phyloP scores from a whole-genome alignment of 2,329 filamentous ascomycete species.

The Leptographium wingfieldii region DNA sequence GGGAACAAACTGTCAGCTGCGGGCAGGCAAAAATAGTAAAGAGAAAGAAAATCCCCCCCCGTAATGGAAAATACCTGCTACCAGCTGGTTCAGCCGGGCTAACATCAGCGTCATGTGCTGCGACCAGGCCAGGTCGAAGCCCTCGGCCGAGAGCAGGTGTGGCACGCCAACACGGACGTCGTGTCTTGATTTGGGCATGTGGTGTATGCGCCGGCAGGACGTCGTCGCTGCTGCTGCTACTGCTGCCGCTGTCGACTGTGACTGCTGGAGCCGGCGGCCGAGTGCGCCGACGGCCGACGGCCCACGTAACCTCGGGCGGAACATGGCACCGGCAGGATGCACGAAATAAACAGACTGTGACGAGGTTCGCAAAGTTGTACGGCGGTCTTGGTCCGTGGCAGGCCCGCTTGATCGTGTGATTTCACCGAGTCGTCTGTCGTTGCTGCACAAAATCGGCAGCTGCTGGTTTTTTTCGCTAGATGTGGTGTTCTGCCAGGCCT shows the following conservation, averaged over 20 bases:
- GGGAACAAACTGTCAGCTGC: not conserved
- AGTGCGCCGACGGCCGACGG: slow-evolving; percentile 24
- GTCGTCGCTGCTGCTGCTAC: not conserved
- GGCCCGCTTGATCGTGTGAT: not conserved
- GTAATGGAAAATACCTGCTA: slow-evolving; percentile 42
- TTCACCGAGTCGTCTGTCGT: not conserved
- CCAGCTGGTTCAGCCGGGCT: slow-evolving; percentile 62
- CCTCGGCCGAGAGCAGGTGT: slow-evolving; percentile 52
- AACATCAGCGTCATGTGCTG: slow-evolving; percentile 67
- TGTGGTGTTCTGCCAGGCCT: not conserved
- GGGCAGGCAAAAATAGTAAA: not conserved
- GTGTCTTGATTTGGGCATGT: slow-evolving; percentile 22
- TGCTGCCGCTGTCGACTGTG: slow-evolving; percentile 14
- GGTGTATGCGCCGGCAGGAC: slow-evolving; percentile 24
- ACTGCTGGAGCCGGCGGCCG: not conserved
- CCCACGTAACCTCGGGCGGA: slow-evolving; percentile 42
- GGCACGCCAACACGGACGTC: slow-evolving; percentile 24
- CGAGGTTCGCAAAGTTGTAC: not conserved
- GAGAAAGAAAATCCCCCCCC: not conserved
- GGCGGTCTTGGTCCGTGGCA: not conserved
- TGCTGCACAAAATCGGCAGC: not conserved
- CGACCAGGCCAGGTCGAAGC: slow-evolving; percentile 67
- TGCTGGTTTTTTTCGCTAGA: not conserved
- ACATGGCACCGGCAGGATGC: slow-evolving; percentile 23
- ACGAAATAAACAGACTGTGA: not conserved